Evolutionary conservation across 805 yeast species (phyloP), one percentile per base, ranked within the genome.

Genomic region (Candida yuanshanica): DNA sequence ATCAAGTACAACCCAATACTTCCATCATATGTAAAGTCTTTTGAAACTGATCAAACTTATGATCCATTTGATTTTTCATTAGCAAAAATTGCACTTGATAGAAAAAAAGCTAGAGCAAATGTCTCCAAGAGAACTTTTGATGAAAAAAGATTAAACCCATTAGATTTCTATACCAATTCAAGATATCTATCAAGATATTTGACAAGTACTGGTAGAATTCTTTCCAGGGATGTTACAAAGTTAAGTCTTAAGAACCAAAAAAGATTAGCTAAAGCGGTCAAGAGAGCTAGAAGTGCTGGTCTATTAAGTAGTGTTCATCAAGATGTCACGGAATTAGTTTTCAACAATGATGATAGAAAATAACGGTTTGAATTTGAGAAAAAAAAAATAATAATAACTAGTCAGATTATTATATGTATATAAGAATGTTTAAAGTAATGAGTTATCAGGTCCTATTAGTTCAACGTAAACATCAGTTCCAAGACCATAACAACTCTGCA

Each of bases 11-110:
- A 42, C 7, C 35, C 42, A 25, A 18, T 50, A 4, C 36, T 39
- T 10, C 16, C 22, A 5, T 18, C 11, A n/a, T 69, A 74, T 44
- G 61, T 71, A 26, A 72, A 66, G 53, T 70, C 62, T 42, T 79
- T 82, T 56, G 65, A 59, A 13, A 63, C 64, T 4, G 77, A 76
- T 36, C 64, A 73, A 5, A 74, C 77, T 0, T 88, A 88, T 57
- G 91, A 84, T 51, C 93, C 96, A 38, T 82, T 81, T 62, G 95
- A 86, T 60, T 86, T 87, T 52, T 75, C 85, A 23, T 61, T 77
- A 53, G 76, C 81, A 35, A 76, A 74, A 50, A 53, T 76, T 29
- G 67, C 71, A 45, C 72, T 77, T 50, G 80, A 76, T 36, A 67
- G 59, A 47, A 71, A 68, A 47, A 39, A 45, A 20, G 39, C 48